phyloP scores from a whole-genome alignment of 371 early-diverging fungal genomes.

The Mucor irregularis region DNA sequence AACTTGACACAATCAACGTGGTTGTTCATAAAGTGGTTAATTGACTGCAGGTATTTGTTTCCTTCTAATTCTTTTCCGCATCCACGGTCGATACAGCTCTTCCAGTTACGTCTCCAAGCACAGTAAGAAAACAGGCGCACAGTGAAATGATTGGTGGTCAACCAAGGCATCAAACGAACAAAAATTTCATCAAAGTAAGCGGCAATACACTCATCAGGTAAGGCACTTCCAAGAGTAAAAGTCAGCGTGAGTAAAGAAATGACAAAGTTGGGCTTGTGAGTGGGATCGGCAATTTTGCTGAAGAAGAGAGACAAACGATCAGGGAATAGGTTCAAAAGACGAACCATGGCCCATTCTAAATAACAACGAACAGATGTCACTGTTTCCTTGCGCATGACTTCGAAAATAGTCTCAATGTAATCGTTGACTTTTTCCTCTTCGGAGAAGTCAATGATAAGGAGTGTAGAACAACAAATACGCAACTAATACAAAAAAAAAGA shows the following conservation, averaged over 20 bases:
- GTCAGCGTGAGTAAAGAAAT: constrained; percentile 50
- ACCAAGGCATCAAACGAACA: constrained; percentile 38
- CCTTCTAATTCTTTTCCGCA: constrained; percentile 21
- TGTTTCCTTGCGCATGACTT: constrained; percentile 43
- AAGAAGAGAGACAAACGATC: constrained; percentile 27
- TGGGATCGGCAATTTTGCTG: constrained; percentile 27
- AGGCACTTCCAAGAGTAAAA: constrained; percentile 30
- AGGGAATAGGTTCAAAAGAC: constrained; percentile 32
- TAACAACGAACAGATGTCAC: constrained; percentile 52
- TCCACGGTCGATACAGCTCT: constrained; percentile 25
- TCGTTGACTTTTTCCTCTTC: constrained; percentile 25
- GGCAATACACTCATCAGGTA: constrained; percentile 20
- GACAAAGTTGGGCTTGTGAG: constrained; percentile 42
- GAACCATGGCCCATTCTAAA: constrained; percentile 48
- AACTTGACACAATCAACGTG: constrained; percentile 51
- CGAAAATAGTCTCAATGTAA: constrained; percentile 30
- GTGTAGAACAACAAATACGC: constrained; percentile 52
- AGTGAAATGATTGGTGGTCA: constrained; percentile 45
- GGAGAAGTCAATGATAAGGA: constrained; percentile 50
- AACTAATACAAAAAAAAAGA: constrained; percentile 20
- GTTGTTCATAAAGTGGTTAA: constrained; percentile 36
- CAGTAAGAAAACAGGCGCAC: constrained; percentile 42
- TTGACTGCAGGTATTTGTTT: constrained; percentile 26
- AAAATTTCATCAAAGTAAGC: constrained; percentile 24
- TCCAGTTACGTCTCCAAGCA: constrained; percentile 38